Conservation (phyloP, 768 basidiomycete genomes). For the Serendipita indica region DNA sequence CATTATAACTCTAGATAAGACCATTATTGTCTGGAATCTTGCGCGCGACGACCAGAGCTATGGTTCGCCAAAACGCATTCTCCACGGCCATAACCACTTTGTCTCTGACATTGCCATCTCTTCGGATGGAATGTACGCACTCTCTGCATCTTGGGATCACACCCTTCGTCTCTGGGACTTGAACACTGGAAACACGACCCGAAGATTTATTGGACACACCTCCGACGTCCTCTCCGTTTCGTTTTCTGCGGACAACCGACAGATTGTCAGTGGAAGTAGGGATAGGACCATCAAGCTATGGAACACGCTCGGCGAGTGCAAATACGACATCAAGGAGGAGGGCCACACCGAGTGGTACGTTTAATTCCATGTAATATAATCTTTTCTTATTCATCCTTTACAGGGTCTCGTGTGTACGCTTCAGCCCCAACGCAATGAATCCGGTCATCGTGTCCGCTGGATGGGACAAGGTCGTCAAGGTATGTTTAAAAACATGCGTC, state of each 20-base stretch:
- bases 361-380: not conserved
- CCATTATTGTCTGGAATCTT: slow-evolving; percentile 98
- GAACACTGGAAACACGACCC: slow-evolving; percentile 91
- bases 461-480: slow-evolving; percentile 99
- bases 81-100: slow-evolving; percentile 98
- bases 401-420: slow-evolving; percentile 98
- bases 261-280: slow-evolving; percentile 96
- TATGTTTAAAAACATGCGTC: slow-evolving; percentile 27
- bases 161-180: slow-evolving; percentile 99
- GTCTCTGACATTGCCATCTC: slow-evolving; percentile 98
- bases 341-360: slow-evolving; percentile 86
- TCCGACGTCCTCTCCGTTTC: slow-evolving; percentile 97
- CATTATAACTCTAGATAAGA: slow-evolving; percentile 62
- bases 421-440: slow-evolving; percentile 94
- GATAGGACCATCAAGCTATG: slow-evolving; percentile 98
- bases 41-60: slow-evolving; percentile 80
- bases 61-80: slow-evolving; percentile 93
- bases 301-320: slow-evolving; percentile 99
- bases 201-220: slow-evolving; percentile 94
- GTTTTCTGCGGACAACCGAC: slow-evolving; percentile 99
- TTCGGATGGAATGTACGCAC: slow-evolving; percentile 97
- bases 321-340: slow-evolving; percentile 98
- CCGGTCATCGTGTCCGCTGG: slow-evolving; percentile 98
- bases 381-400: not conserved
- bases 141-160: slow-evolving; percentile 99